phyloP scores from a whole-genome alignment of 2,329 filamentous ascomycete genomes.

The Aspergillus aculeatinus region DNA sequence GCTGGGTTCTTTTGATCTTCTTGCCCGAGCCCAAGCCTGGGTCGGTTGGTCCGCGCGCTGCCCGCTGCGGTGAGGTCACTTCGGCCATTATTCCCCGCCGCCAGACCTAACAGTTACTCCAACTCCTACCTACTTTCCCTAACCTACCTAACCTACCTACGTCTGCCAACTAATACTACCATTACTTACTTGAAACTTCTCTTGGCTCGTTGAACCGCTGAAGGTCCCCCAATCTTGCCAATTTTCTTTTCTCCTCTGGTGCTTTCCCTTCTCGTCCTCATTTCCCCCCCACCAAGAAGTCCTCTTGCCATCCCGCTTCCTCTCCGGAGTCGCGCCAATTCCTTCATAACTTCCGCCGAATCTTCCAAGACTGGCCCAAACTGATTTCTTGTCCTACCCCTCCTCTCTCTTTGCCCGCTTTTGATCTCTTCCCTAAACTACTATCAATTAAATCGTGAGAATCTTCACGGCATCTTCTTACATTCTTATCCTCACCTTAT shows the following conservation, averaged over 20 bases:
- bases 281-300: neutral
- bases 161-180: neutral
- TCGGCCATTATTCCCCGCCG: constrained; percentile 11
- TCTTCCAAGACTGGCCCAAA: neutral
- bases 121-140: too few relatives aligned
- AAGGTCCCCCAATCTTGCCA: neutral
- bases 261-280: neutral
- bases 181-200: too few relatives aligned
- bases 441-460: neutral
- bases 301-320: neutral
- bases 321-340: neutral
- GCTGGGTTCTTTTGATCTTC: constrained; percentile 6
- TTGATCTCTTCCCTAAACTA: neutral
- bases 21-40: constrained; percentile 16
- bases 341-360: neutral
- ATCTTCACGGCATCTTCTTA: neutral
- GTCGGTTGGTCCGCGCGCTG: constrained; percentile 20
- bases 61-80: constrained; percentile 21
- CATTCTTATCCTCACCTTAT: neutral
- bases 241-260: neutral
- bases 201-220: neutral
- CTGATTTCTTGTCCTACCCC: neutral
- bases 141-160: too few relatives aligned
- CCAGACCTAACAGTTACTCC: neutral
- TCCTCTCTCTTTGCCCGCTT: neutral